phyloP scores from a whole-genome alignment of 2,329 filamentous ascomycete genomes.

The Parascedosporium putredinis region DNA sequence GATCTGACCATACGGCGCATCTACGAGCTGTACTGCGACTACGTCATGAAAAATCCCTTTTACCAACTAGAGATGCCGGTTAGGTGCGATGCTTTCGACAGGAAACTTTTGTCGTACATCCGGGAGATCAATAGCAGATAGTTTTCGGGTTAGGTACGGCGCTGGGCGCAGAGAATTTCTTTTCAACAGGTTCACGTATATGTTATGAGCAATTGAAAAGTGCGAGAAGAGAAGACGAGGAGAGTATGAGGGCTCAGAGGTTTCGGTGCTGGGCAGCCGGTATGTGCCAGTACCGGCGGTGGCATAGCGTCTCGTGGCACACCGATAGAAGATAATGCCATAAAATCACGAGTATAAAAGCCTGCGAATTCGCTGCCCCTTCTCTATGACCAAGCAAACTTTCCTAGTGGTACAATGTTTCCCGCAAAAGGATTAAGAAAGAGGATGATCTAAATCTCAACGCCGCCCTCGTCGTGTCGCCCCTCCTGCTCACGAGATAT shows the following conservation, averaged over 20 bases:
- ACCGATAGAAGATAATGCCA: conserved; percentile 4
- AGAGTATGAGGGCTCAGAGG: no score
- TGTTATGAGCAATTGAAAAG: no score
- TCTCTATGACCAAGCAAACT: conserved; percentile 1
- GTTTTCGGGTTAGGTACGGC: not conserved
- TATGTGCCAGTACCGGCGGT: not conserved
- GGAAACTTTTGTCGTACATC: conserved; percentile 72
- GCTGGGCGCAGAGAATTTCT: no score
- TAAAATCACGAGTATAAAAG: conserved; percentile 2
- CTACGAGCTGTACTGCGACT: conserved; percentile 93
- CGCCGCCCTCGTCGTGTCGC: conserved; percentile 35
- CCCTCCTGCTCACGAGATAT: conserved; percentile 54
- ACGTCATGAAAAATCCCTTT: conserved; percentile 99
- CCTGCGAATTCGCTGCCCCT: not conserved
- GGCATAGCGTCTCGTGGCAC: not conserved
- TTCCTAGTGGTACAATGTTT: conserved; percentile 10
- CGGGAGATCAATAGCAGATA: conserved; percentile 56
- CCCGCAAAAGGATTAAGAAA: no score
- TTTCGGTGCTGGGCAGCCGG: no score
- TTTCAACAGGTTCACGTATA: no score
- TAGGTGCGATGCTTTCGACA: conserved; percentile 88
- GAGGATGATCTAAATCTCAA: conserved; percentile 21
- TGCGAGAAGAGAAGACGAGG: no score
- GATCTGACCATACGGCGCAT: conserved; percentile 74
- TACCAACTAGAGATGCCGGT: conserved; percentile 98